Base-by-base conservation (phyloP, 1,139 yeast genomes). In the Pichia inconspicua region DNA sequence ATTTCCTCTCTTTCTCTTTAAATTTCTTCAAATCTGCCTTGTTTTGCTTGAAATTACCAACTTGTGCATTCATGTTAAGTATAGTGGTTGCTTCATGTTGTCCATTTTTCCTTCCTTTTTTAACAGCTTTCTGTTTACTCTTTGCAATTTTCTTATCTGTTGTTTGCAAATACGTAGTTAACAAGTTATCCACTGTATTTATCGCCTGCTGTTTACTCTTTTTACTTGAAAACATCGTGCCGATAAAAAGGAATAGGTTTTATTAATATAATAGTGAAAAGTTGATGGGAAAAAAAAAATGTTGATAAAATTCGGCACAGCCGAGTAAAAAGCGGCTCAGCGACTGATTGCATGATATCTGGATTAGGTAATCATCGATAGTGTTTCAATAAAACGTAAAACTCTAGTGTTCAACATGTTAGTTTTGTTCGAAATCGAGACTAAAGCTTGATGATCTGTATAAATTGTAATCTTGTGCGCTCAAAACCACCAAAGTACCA, bases 131-230 rank as follows among this genome's bases (percentile, higher is more conserved):
- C 15, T 37, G 25, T 34, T 44, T 43, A 38, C 31, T 39, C 46
- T 41, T 46, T 27, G 44, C n/a, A 39, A 43, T 51, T 32, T 42
- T 45, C 47, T 56, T 50, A 44, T 51, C 54, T 1, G 41, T 27
- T 12, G 58, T 47, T n/a, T 54, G 62, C 15, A 64, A 49, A 45
- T 57, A 62, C n/a, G 43, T 55, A 4, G 55, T 48, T 6, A 64
- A 48, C 25, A 63, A 48, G n/a, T 52, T 54, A 34, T 62, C 56
- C 11, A 64, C 62, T 2, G 58, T 50, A 8, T 47, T 43, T 36
- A 56, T 49, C 2, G 65, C 51, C 27, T 53, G 54, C 15, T 47
- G 44, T 41, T 55, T 55, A 3, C 62, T 55, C 17, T 55, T 48
- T 17, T 50, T 55, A 12, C 62, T 59, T 37, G 54, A 58, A 44